Evolutionary conservation across 805 yeast genomes (phyloP).

Genomic region (Candida caryicola): DNA sequence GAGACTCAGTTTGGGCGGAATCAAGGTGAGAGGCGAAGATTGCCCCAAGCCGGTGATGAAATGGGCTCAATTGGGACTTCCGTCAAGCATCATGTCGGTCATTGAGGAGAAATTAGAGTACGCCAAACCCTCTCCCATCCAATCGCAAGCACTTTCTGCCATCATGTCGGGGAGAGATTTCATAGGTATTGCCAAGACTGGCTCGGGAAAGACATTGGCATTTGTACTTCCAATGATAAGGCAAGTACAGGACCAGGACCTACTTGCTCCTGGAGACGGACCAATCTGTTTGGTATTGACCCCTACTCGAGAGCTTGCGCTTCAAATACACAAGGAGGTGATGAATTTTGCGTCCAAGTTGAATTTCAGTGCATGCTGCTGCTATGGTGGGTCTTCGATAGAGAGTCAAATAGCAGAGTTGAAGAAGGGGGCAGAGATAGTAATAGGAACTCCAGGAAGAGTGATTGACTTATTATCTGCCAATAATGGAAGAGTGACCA

Average conservation of each 20-base stretch:
- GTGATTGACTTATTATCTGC: slow-evolving; percentile 84
- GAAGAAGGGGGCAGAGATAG: slow-evolving; percentile 72
- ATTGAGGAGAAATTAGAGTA: slow-evolving; percentile 52
- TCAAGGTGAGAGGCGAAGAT: slow-evolving; percentile 57
- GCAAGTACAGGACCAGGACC: slow-evolving; percentile 74
- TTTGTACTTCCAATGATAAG: slow-evolving; percentile 81
- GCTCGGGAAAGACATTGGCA: slow-evolving; percentile 92
- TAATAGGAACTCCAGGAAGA: slow-evolving; percentile 95
- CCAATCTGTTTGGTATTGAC: slow-evolving; percentile 80
- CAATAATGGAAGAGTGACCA: slow-evolving; percentile 73
- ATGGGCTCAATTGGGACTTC: slow-evolving; percentile 83
- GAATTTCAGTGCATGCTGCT: slow-evolving; percentile 61
- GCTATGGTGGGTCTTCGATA: slow-evolving; percentile 88
- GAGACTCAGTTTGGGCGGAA: slow-evolving; percentile 56
- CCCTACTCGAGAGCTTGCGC: slow-evolving; percentile 90
- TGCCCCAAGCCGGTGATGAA: slow-evolving; percentile 64
- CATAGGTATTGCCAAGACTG: slow-evolving; percentile 93
- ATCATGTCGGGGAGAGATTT: slow-evolving; percentile 88
- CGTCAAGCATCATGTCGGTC: slow-evolving; percentile 52
- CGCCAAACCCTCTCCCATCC: slow-evolving; percentile 77
- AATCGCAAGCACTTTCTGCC: slow-evolving; percentile 86
- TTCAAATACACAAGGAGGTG: slow-evolving; percentile 74
- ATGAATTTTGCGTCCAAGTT: slow-evolving; percentile 52
- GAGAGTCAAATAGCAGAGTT: slow-evolving; percentile 77
- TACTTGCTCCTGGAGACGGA: slow-evolving; percentile 47